These are phyloP conservation scores for Leptographium flavum DNA, from an alignment of 2,329 filamentous ascomycete genomes.

Conservation along the genomic window DNA sequence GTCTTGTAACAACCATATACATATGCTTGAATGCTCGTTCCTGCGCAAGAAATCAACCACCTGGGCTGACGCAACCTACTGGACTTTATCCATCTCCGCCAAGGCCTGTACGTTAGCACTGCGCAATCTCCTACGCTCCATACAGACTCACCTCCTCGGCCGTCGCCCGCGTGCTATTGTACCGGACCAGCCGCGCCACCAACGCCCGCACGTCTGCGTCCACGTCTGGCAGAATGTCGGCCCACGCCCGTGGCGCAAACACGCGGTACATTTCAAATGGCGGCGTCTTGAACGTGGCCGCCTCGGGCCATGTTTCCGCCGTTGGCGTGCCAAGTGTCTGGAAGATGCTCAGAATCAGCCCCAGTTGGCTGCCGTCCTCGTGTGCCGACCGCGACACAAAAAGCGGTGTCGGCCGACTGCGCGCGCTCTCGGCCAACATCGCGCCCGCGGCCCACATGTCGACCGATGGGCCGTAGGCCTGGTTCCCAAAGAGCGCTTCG, in stretches of 20 bases:
- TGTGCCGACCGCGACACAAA: constrained; percentile 63
- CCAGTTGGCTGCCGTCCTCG: constrained; percentile 82
- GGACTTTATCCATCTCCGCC: neutral
- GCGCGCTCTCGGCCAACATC: constrained; percentile 64
- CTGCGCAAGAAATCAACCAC: no score
- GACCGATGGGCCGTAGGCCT: constrained; percentile 53
- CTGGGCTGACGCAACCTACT: no score
- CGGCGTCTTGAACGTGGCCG: constrained; percentile 47
- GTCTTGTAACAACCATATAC: no score
- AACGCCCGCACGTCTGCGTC: constrained; percentile 47
- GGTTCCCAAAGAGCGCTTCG: constrained; percentile 77
- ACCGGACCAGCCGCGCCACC: constrained; percentile 54
- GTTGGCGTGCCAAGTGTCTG: constrained; percentile 80
- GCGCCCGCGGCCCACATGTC: constrained; percentile 87
- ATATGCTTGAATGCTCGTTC: no score
- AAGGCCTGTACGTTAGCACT: constrained; percentile 4
- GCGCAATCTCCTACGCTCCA: neutral
- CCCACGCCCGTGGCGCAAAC: constrained; percentile 57
- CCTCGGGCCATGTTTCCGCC: constrained; percentile 70
- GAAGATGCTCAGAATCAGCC: constrained; percentile 84
- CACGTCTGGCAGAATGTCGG: constrained; percentile 49
- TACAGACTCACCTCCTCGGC: constrained; percentile 40
- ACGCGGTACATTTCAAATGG: constrained; percentile 84
- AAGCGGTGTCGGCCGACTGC: constrained; percentile 41
- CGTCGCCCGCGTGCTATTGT: constrained; percentile 54